Evolutionary conservation across 2,329 filamentous ascomycete species (phyloP).

Genomic region (Aspergillus unguis): DNA sequence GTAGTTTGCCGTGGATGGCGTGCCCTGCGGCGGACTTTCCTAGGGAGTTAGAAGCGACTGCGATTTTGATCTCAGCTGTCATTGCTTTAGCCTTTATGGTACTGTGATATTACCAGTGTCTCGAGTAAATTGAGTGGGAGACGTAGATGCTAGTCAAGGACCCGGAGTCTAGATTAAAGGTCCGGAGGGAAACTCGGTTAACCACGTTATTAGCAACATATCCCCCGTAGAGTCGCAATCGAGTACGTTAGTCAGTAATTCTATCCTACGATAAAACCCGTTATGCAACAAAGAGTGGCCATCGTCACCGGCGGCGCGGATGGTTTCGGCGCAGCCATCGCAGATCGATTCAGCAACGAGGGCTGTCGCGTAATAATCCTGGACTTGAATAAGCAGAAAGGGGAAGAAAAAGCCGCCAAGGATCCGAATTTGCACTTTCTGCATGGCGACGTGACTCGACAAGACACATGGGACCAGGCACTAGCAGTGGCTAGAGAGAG

Average conservation of each 20-base stretch:
- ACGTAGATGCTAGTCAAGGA: neutral
- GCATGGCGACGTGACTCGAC: neutral
- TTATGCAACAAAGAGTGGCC: neutral
- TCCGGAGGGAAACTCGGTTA: neutral
- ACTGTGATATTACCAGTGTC: neutral
- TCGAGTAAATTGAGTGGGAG: neutral
- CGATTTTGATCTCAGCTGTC: neutral
- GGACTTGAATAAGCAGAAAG: neutral
- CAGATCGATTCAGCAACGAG: neutral
- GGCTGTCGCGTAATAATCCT: neutral
- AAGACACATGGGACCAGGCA: neutral
- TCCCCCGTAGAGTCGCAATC: neutral
- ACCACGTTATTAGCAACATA: neutral
- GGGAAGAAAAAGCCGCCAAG: neutral
- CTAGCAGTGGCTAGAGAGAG: neutral
- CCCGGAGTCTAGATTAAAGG: neutral
- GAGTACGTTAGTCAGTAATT: neutral
- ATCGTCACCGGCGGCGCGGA: neutral
- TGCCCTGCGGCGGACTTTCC: neutral
- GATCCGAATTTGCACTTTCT: neutral
- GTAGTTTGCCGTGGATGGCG: neutral
- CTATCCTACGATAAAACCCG: neutral
- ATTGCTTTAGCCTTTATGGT: neutral
- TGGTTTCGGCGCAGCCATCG: neutral
- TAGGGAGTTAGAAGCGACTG: neutral